Evolutionary conservation across 2,329 filamentous ascomycete species (phyloP).

Genomic region (Bretziella fagacearum): DNA sequence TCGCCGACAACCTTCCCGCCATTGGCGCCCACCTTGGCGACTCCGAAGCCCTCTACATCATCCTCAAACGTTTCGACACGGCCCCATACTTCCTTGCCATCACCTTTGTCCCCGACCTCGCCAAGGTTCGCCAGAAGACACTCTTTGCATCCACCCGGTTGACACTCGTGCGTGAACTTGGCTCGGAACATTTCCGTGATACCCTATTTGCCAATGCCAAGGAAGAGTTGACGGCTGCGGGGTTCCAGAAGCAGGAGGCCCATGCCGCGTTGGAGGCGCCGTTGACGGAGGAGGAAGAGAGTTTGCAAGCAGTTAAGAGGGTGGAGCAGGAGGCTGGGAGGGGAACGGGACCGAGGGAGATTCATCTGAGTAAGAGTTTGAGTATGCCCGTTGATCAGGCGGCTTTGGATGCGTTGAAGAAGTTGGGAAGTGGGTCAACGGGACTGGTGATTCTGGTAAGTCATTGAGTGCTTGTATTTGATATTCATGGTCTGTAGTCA

Average conservation of each 20-base stretch:
- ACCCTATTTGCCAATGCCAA: constrained; percentile 55
- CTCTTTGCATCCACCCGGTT: constrained; percentile 64
- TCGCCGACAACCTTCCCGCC: constrained; percentile 45
- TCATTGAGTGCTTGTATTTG: not conserved
- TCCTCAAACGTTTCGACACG: constrained; percentile 50
- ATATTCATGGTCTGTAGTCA: not conserved
- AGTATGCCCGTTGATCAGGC: constrained; percentile 43
- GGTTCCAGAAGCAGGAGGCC: constrained; percentile 56
- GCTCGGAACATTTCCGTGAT: constrained; percentile 62
- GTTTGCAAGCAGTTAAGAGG: constrained; percentile 53
- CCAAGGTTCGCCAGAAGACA: constrained; percentile 73
- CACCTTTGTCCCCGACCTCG: constrained; percentile 63
- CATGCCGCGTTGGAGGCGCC: constrained; percentile 50
- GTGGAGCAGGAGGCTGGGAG: constrained; percentile 58
- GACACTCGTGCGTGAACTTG: constrained; percentile 59
- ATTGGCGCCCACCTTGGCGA: constrained; percentile 47
- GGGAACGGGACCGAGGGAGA: constrained; percentile 44
- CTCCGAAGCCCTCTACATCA: constrained; percentile 53
- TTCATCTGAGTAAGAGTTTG: constrained; percentile 40
- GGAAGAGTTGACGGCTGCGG: constrained; percentile 49
- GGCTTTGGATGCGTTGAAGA: constrained; percentile 46
- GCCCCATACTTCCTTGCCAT: constrained; percentile 47
- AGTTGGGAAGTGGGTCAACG: constrained; percentile 35
- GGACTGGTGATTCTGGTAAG: constrained; percentile 49
- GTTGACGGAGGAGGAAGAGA: constrained; percentile 61